Conservation (phyloP, 2,329 filamentous ascomycete species). For the Colletotrichum australisinense region DNA sequence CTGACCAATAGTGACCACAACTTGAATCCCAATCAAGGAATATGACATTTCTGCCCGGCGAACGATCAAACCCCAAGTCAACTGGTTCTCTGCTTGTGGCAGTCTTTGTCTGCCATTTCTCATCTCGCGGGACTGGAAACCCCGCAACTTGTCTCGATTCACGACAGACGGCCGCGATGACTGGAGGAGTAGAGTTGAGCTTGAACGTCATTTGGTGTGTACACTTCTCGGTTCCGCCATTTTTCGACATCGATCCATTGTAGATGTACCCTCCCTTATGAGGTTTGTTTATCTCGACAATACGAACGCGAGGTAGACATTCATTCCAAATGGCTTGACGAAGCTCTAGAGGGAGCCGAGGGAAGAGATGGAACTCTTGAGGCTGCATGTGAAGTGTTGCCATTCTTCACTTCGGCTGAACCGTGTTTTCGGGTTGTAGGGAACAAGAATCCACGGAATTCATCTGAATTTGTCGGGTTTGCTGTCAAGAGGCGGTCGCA, state of each 20-base stretch:
- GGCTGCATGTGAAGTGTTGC: not conserved
- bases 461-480: too few relatives aligned
- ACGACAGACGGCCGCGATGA: not conserved
- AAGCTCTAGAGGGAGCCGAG: not conserved
- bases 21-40: not conserved
- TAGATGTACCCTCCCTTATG: not conserved
- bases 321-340: not conserved
- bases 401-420: not conserved
- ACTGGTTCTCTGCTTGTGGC: not conserved
- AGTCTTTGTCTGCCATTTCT: not conserved
- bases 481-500: not conserved
- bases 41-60: not conserved
- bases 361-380: not conserved
- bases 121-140: not conserved
- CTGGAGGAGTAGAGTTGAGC: not conserved
- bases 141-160: not conserved
- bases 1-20: not conserved
- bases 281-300: not conserved
- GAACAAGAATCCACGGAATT: not conserved
- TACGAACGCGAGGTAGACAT: not conserved
- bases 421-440: accelerated
- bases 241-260: not conserved
- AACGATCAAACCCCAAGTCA: not conserved
- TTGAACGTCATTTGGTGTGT: not conserved
- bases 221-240: not conserved